phyloP scores from a whole-genome alignment of 441 rosid genomes.

The Adansonia rubrostipa region DNA sequence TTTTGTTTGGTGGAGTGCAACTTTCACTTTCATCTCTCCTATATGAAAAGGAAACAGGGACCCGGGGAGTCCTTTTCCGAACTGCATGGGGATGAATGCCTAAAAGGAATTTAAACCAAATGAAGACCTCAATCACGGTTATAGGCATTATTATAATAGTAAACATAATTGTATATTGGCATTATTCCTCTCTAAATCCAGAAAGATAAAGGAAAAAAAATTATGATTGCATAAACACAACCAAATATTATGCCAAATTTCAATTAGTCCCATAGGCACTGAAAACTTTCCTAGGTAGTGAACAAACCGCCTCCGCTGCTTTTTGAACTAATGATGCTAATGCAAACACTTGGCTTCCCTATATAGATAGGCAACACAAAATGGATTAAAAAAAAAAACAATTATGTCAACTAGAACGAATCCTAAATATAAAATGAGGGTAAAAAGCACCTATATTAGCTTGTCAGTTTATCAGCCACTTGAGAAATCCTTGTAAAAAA shows the following conservation, averaged over 20 bases:
- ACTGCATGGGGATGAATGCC: slow-evolving; percentile 73
- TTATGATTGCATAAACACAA: not conserved
- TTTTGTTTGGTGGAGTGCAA: slow-evolving; percentile 46
- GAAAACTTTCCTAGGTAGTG: slow-evolving; percentile 2
- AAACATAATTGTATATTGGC: not conserved
- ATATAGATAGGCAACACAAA: slow-evolving; percentile 2
- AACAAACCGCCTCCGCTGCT: not conserved
- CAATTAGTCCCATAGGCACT: not conserved
- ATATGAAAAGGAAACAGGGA: slow-evolving; percentile 58
- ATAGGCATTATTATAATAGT: not conserved
- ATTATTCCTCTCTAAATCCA: not conserved
- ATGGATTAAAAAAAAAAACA: not conserved
- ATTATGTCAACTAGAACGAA: not conserved
- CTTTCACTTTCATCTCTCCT: slow-evolving; percentile 54
- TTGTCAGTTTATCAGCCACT: not conserved
- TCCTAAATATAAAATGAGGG: not conserved
- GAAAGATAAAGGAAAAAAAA: not conserved
- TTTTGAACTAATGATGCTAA: slow-evolving; percentile 19
- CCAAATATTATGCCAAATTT: not conserved
- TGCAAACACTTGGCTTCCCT: slow-evolving; percentile 10
- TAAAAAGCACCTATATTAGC: not conserved
- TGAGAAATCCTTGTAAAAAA: not conserved
- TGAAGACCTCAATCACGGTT: slow-evolving; percentile 9
- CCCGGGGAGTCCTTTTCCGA: slow-evolving; percentile 92
- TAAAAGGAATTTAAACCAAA: slow-evolving; percentile 41